Evolutionary conservation across 768 basidiomycete species (phyloP).

Genomic region (Tylopilus plumbeoviolaceoides): DNA sequence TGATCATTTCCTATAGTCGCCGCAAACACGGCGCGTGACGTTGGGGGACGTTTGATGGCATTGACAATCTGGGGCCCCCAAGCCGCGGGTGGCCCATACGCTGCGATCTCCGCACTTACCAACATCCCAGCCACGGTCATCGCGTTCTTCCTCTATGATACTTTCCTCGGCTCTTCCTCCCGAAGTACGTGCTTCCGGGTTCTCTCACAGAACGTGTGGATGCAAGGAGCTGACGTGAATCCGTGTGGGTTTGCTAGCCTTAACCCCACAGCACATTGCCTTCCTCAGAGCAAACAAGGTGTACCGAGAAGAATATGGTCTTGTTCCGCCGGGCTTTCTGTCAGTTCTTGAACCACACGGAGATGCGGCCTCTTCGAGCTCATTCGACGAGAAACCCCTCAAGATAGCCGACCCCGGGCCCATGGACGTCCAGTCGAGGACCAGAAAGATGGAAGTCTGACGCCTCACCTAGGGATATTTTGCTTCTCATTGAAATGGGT

Average conservation of each 20-base stretch:
- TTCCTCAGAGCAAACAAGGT: conserved; percentile 20
- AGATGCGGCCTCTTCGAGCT: conserved; percentile 6
- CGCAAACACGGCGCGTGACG: conserved; percentile 64
- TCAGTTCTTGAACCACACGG: conserved; percentile 8
- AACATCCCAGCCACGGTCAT: conserved; percentile 63
- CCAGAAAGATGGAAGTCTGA: neutral
- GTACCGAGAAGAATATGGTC: conserved; percentile 24
- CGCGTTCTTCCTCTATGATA: conserved; percentile 50
- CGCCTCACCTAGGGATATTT: neutral
- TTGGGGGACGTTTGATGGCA: conserved; percentile 60
- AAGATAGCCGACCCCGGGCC: neutral
- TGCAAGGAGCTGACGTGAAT: conserved; percentile 9
- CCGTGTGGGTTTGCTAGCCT: conserved; percentile 8
- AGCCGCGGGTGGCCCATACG: conserved; percentile 52
- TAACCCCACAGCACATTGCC: conserved; percentile 21
- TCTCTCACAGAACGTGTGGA: neutral
- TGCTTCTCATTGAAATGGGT: conserved; percentile 8
- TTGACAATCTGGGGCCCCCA: conserved; percentile 56
- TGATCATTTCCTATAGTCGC: conserved; percentile 37
- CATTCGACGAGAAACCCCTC: conserved; percentile 10
- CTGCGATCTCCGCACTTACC: conserved; percentile 59
- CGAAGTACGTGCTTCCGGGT: conserved; percentile 40
- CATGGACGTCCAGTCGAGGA: conserved; percentile 13
- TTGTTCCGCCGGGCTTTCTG: conserved; percentile 22
- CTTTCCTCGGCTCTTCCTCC: conserved; percentile 55